Base-by-base conservation (phyloP, 192 early-diverging fungal species). In the Coemansia sp. region DNA sequence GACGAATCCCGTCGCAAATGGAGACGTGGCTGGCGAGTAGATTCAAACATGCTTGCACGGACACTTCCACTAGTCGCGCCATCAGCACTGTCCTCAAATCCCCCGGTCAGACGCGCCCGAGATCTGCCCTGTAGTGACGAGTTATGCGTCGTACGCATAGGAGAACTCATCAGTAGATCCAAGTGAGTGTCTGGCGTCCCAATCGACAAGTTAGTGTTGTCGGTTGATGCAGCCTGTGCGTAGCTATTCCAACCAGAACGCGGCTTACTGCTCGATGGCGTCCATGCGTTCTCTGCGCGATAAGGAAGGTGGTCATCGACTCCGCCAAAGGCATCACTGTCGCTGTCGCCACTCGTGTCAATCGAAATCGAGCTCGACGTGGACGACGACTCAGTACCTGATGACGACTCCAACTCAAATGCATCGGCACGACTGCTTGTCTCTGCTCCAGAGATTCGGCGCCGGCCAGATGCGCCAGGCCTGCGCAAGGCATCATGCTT, bases 91-190 rank as follows among this genome's bases (percentile, higher is more conserved):
- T 65, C 75, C 14, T 77, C 75, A 14, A 69, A 61, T 23, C 77
- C 80, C 2, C 66, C 64, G 21, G 55, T 53, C 50, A 59, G 58
- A 5, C 68, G 66, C n/a, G 48, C 27, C 50, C 62, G 32, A 23
- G 64, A 66, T n/a, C 70, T 64, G n/a, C 62, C 63, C 7, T 59
- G 69, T 2, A 62, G 51, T 2, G 57, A 55, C 15, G 65, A 48
- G 10, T 46, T 64, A 10, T 70, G 72, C 42, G 69, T 44, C 11
- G 72, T 55, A 36, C 72, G 80, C 37, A 78, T 53, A 3, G 76
- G 82, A 39, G 76, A 78, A 41, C 66, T 78, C 68, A 75, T 66
- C 29, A 75, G 51, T 44, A 75, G 61, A 57, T 78, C 74, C 37
- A 65, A 69, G 62, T 73, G 76, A 36, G 70, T 53, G 3, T 58